Conservation (phyloP, 2,329 filamentous ascomycete species). For the Lecanicillium sp. region DNA sequence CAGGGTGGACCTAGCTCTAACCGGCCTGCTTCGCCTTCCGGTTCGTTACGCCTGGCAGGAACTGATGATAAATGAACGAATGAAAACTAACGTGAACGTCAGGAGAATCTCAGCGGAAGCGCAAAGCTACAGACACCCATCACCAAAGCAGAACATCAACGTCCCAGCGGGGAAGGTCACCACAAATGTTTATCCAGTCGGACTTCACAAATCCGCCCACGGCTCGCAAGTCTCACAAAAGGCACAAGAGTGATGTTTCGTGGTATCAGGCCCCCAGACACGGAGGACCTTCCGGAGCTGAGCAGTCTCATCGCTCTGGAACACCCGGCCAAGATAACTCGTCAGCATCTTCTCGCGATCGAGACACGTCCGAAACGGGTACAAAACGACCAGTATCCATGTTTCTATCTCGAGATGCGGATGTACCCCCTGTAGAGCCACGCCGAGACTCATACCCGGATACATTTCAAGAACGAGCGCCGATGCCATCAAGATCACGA, state of each 20-base stretch:
- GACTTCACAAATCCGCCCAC: constrained; percentile 17
- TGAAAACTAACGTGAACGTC: constrained; percentile 30
- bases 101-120: constrained; percentile 75
- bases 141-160: constrained; percentile 30
- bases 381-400: neutral
- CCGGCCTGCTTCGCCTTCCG: constrained; percentile 65
- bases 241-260: constrained; percentile 28
- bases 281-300: constrained; percentile 6
- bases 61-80: constrained; percentile 36
- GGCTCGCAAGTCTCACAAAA: constrained; percentile 19
- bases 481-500: constrained; percentile 1
- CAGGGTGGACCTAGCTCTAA: constrained; percentile 33
- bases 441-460: constrained; percentile 4
- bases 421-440: neutral
- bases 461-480: neutral
- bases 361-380: constrained; percentile 3
- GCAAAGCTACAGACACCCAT: constrained; percentile 50
- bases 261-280: constrained; percentile 22
- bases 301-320: constrained; percentile 1
- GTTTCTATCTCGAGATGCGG: neutral
- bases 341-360: constrained; percentile 7
- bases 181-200: constrained; percentile 20
- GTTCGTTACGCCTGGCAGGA: constrained; percentile 45
- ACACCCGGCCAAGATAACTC: constrained; percentile 8
- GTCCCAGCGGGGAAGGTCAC: constrained; percentile 23